phyloP scores from a whole-genome alignment of 495 filamentous ascomycete species.

The Podospora anserina region DNA sequence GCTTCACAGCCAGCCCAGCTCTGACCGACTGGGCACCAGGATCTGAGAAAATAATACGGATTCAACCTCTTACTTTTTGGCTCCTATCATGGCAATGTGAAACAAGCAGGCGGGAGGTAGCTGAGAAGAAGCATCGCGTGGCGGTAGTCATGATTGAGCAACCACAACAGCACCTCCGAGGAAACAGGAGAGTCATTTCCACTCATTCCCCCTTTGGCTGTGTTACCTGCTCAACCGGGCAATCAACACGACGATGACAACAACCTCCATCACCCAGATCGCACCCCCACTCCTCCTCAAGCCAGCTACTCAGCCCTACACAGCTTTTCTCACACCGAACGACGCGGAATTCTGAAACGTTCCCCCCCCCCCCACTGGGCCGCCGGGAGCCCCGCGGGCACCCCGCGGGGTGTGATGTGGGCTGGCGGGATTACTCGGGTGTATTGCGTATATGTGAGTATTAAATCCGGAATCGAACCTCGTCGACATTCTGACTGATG shows the following conservation, averaged over 20 bases:
- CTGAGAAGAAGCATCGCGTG: slow-evolving; percentile 2
- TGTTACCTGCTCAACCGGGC: background rate
- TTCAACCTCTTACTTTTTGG: slow-evolving; percentile 3
- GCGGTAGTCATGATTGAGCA: background rate
- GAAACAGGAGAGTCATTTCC: background rate
- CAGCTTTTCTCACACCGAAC: background rate
- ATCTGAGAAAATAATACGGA: slow-evolving; percentile 3
- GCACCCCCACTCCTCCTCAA: background rate
- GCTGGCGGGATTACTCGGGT: background rate
- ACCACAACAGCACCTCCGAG: background rate
- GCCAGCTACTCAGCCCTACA: background rate
- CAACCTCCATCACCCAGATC: background rate
- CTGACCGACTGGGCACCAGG: background rate
- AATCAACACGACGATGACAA: background rate
- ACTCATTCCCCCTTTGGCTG: background rate
- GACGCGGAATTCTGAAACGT: background rate
- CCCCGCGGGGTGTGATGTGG: background rate
- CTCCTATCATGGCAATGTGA: background rate
- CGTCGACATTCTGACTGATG: background rate
- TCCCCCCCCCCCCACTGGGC: no score
- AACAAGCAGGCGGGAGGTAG: background rate
- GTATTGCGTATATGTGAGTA: background rate
- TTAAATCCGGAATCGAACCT: background rate
- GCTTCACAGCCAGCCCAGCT: slow-evolving; percentile 39
- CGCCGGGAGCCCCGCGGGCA: no score